Conservation (phyloP, 164 flowering plant species). For the Cinnamomum micranthum region DNA sequence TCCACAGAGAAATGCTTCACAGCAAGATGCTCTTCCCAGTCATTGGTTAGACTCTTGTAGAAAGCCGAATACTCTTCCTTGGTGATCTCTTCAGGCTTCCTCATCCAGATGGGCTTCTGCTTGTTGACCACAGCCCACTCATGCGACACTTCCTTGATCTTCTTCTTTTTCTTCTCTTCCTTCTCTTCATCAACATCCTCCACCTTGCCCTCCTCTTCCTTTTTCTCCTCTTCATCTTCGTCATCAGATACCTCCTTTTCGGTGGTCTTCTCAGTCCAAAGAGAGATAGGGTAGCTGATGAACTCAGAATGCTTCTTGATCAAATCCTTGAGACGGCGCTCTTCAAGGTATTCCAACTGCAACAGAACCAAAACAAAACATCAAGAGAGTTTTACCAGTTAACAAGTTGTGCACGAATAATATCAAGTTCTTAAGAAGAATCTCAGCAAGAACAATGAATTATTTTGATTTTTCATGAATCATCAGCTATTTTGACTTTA, state of each 20-base stretch:
- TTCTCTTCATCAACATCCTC: slow-evolving; percentile 55
- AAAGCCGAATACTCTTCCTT: slow-evolving; percentile 62
- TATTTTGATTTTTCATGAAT: too few relatives aligned
- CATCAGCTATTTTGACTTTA: too few relatives aligned
- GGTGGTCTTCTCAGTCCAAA: slow-evolving; percentile 55
- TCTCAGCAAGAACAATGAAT: background rate
- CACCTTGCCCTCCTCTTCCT: slow-evolving; percentile 45
- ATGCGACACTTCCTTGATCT: slow-evolving; percentile 47
- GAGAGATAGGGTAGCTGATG: slow-evolving; percentile 52
- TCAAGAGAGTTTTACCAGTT: background rate
- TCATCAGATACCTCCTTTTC: slow-evolving; percentile 51
- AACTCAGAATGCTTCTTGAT: slow-evolving; percentile 62
- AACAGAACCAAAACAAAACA: background rate
- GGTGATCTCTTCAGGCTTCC: slow-evolving; percentile 55
- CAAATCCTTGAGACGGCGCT: slow-evolving; percentile 52
- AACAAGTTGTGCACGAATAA: too few relatives aligned
- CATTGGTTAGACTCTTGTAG: slow-evolving; percentile 68
- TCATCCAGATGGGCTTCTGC: slow-evolving; percentile 56
- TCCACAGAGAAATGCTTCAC: slow-evolving; percentile 61
- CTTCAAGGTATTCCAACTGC: slow-evolving; percentile 50
- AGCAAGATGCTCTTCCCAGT: slow-evolving; percentile 61
- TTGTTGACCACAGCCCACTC: slow-evolving; percentile 55
- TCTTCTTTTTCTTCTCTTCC: slow-evolving; percentile 47
- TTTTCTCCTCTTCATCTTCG: slow-evolving; percentile 50
- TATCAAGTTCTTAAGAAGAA: too few relatives aligned